Percentiles rank a stretch among this genome's conserved stretches.
These are phyloP conservation scores for Tricholoma matsutake DNA, from an alignment of 768 basidiomycete genomes.

Conservation along the genomic window DNA sequence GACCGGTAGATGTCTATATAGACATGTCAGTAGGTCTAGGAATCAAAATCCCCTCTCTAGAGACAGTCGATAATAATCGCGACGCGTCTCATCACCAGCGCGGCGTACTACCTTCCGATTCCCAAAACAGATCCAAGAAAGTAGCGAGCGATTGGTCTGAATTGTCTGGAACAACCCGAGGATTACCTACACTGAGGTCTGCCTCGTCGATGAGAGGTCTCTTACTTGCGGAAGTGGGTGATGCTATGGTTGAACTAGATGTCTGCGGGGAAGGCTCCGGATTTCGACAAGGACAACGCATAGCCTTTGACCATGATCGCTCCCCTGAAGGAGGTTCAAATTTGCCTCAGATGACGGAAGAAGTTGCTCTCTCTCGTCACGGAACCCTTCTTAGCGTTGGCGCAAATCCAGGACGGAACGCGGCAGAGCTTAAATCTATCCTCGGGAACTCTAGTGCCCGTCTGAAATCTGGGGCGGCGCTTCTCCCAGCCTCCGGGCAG, in stretches of 20 bases:
- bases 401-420: slow-evolving; percentile 45
- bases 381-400: slow-evolving; percentile 54
- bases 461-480: slow-evolving; percentile 49
- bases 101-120: neutral
- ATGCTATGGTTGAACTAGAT: slow-evolving; percentile 44
- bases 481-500: slow-evolving; percentile 32
- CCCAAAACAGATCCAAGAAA: slow-evolving; percentile 12
- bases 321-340: slow-evolving; percentile 14
- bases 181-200: slow-evolving; percentile 25
- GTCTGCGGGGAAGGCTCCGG: slow-evolving; percentile 33
- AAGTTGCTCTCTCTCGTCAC: slow-evolving; percentile 35
- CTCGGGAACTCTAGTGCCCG: slow-evolving; percentile 60
- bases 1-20: neutral
- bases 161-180: neutral
- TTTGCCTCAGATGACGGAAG: slow-evolving; percentile 22
- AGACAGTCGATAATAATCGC: neutral
- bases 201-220: slow-evolving; percentile 44
- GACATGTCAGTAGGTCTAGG: neutral
- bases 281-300: slow-evolving; percentile 38
- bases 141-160: neutral
- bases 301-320: slow-evolving; percentile 12
- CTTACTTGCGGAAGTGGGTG: slow-evolving; percentile 45
- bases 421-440: slow-evolving; percentile 57
- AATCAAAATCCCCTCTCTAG: neutral
- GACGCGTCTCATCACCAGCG: neutral